Percentiles rank a stretch among this genome's conserved stretches.
phyloP scores from a whole-genome alignment of 176 grass and related monocot genomes.

The Alopecurus myosuroides region DNA sequence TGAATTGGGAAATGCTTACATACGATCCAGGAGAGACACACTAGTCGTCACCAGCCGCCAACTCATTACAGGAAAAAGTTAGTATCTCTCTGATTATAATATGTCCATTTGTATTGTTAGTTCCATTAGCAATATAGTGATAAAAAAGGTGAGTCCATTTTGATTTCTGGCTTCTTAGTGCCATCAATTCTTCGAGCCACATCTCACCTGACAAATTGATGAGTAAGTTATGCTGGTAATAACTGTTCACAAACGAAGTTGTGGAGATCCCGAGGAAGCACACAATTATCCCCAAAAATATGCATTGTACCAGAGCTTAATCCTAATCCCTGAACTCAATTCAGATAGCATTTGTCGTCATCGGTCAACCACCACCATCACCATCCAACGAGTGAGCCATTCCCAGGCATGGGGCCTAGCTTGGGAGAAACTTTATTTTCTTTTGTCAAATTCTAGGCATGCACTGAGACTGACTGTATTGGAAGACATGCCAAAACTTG shows the following conservation, averaged over 20 bases:
- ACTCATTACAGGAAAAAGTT: constrained; percentile 89
- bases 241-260: not conserved
- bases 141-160: not conserved
- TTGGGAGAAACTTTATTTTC: not conserved
- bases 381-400: not conserved
- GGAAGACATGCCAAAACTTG: not conserved
- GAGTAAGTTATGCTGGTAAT: not conserved
- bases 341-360: not conserved
- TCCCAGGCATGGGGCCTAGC: not conserved
- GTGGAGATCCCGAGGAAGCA: not conserved
- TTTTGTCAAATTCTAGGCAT: not conserved
- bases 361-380: not conserved
- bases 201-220: not conserved
- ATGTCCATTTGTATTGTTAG: not conserved
- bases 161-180: constrained; percentile 14
- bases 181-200: not conserved
- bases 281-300: not conserved
- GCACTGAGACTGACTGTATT: not conserved
- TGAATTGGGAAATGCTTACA: constrained; percentile 73
- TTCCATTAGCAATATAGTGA: not conserved
- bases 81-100: constrained; percentile 21
- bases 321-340: not conserved
- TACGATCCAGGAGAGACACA: constrained; percentile 77
- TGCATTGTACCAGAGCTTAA: not conserved
- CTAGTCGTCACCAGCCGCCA: constrained; percentile 83